Percentiles rank a stretch among this genome's conserved stretches.
phyloP scores from a whole-genome alignment of 129 eudicot species.

The Flaveria linearis region DNA sequence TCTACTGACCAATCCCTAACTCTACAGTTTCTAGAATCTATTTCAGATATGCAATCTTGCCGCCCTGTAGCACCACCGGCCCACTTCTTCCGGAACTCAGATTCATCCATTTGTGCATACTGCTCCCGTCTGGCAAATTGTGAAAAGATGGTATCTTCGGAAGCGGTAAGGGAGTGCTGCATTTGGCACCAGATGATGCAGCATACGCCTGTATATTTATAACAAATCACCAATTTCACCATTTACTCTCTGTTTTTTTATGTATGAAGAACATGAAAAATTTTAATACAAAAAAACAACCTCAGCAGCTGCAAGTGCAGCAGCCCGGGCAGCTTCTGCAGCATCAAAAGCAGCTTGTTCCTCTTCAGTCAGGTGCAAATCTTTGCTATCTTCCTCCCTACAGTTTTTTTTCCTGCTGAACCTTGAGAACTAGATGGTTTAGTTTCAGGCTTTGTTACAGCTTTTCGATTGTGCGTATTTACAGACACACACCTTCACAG shows the following conservation, averaged over 20 bases:
- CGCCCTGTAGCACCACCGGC: conserved; percentile 59
- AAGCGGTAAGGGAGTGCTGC: conserved; percentile 53
- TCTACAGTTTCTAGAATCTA: conserved; percentile 92
- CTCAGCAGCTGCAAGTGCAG: conserved; percentile 95
- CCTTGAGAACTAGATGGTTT: conserved; percentile 60
- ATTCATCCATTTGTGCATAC: conserved; percentile 73
- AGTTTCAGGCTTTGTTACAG: conserved; percentile 44
- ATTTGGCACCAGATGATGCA: conserved; percentile 65
- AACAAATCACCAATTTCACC: conserved; percentile 8
- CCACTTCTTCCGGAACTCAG: conserved; percentile 61
- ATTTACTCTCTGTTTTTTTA: neutral
- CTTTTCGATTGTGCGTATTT: conserved; percentile 39
- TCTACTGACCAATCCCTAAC: conserved; percentile 99
- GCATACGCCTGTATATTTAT: conserved; percentile 68
- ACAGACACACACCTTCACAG: conserved; percentile 31
- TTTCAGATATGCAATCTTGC: conserved; percentile 80
- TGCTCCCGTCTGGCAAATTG: conserved; percentile 92
- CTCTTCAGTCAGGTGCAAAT: conserved; percentile 67
- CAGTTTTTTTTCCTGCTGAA: conserved; percentile 48
- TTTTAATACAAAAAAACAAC: conserved; percentile 37
- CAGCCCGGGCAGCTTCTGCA: conserved; percentile 95
- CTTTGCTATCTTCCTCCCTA: conserved; percentile 49
- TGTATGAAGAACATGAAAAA: neutral
- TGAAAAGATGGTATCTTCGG: conserved; percentile 95
- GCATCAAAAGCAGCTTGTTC: conserved; percentile 89